These are phyloP conservation scores for Candida chauliodis DNA, from an alignment of 805 yeast species.

Conservation along the genomic window DNA sequence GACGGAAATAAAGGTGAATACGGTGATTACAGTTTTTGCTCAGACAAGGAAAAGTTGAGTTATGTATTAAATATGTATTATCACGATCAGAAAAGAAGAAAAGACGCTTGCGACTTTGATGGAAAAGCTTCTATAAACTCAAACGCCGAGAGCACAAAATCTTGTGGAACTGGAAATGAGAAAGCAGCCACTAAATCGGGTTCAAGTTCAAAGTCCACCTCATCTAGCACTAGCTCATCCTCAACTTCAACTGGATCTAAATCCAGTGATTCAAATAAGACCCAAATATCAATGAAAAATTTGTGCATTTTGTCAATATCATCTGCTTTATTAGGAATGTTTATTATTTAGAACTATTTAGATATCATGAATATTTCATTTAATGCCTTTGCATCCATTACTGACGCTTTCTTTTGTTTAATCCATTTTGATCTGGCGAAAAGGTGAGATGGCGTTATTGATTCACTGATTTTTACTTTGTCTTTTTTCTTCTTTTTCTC, in stretches of 20 bases:
- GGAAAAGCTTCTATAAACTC: slow-evolving; percentile 57
- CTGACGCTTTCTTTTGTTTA: slow-evolving; percentile 86
- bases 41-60: slow-evolving; percentile 59
- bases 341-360: slow-evolving; percentile 21
- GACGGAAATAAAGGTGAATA: slow-evolving; percentile 65
- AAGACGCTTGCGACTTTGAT: slow-evolving; percentile 61
- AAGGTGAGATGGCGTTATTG: slow-evolving; percentile 29
- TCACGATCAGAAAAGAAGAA: slow-evolving; percentile 36
- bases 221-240: slow-evolving; percentile 20
- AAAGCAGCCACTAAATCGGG: slow-evolving; percentile 21
- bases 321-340: slow-evolving; percentile 43
- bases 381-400: slow-evolving; percentile 81
- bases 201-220: slow-evolving; percentile 18
- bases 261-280: not conserved
- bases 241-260: slow-evolving; percentile 19
- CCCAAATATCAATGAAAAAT: not conserved
- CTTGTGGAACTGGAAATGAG: slow-evolving; percentile 17
- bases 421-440: slow-evolving; percentile 84
- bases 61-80: slow-evolving; percentile 65
- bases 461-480: slow-evolving; percentile 9
- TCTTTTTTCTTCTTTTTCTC: slow-evolving; percentile 11
- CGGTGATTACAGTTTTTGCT: slow-evolving; percentile 74
- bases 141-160: slow-evolving; percentile 24
- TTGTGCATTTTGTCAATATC: slow-evolving; percentile 18
- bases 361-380: slow-evolving; percentile 91